Base-by-base conservation (phyloP, 2,329 filamentous ascomycete species). In the Alternaria dauci region DNA sequence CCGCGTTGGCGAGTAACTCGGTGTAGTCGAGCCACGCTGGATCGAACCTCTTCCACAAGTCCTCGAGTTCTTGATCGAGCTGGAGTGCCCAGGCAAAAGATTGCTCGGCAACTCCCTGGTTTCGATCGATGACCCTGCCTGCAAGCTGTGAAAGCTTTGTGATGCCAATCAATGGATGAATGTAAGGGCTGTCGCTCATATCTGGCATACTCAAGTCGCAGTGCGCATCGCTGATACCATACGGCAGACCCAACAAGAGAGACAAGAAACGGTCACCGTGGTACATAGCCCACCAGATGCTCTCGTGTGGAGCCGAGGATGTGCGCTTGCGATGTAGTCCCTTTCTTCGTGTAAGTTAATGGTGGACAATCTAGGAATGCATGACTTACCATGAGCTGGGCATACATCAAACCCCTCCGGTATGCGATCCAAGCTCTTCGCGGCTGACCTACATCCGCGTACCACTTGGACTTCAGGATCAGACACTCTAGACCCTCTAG, bases 371-470 rank as follows among this genome's bases (percentile, higher is more conserved):
- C 14, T 41, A 4, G 9, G 36, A 8, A 26, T 2, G 12, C 20
- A 18, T 30, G 4, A 64, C 76, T 81, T 78, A 63, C 85, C 83
- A 86, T 81, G 1, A 88, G 74, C 60, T 87, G 80, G 7, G 81
- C 81, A 59, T 83, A 82, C 66, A 83, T 83, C 39, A 88, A 76
- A 4, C 81, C 86, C 41, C 82, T 80, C 12, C 86, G 81, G 41
- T 80, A 79, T 8, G 80, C 72, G 5, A 86, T 75, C 86, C 86
- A 88, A 1, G 84, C 82, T 62, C 83, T 80, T 36, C 84, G 81
- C 11, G 86, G 85, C 42, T 83, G 82, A 2, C 86, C 86, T 61
- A 85, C 82, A 58, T 86, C 84, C 52, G 85, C 76, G 62, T 85
- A 83, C 62, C 84, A 81, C 67, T 86, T 87, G 12, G 81, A 78